Evolutionary conservation across 441 rosid genomes (phyloP).

Genomic region (Metrosideros polymorpha): DNA sequence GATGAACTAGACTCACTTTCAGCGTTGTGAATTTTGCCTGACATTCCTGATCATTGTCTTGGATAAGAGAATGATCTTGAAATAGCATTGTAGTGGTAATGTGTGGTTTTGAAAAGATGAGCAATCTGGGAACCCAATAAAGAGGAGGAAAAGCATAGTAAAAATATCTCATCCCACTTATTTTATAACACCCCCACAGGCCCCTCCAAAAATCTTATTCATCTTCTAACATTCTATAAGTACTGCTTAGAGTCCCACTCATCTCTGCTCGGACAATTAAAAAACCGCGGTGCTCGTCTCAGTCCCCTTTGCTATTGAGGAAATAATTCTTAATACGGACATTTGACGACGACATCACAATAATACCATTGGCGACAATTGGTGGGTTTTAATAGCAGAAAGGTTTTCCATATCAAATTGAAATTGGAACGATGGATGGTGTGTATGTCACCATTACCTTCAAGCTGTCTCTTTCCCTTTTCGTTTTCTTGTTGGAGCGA

Average conservation of each 20-base stretch:
- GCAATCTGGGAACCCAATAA: background rate
- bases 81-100: background rate
- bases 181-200: background rate
- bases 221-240: background rate
- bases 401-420: background rate
- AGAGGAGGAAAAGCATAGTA: background rate
- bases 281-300: background rate
- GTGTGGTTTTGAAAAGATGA: background rate
- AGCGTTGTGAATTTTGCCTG: background rate
- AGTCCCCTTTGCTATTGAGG: background rate
- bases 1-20: background rate
- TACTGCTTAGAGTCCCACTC: background rate
- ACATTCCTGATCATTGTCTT: background rate
- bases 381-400: background rate
- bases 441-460: background rate
- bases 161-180: conserved; percentile 8
- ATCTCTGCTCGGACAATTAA: background rate
- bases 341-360: background rate
- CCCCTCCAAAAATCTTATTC: background rate
- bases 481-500: background rate
- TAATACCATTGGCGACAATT: background rate
- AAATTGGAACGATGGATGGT: background rate
- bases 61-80: background rate
- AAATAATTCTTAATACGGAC: background rate
- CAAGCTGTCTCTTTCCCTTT: background rate